Percentiles rank a stretch among this genome's conserved stretches.
phyloP scores from a whole-genome alignment of 805 yeast species.

The Lipomyces orientalis region DNA sequence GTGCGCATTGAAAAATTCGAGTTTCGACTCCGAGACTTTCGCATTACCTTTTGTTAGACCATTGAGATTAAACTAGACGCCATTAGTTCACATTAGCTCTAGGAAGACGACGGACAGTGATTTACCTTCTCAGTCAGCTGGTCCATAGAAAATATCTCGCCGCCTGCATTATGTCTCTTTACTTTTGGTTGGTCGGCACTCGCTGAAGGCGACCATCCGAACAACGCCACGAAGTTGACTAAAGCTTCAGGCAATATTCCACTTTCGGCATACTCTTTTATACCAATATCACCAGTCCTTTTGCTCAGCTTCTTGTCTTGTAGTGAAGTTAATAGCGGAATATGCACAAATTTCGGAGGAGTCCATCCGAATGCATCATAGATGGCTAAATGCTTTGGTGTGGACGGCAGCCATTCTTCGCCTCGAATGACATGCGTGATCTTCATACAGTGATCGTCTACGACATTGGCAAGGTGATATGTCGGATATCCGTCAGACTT shows the following conservation, averaged over 20 bases:
- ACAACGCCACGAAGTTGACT: slow-evolving; percentile 81
- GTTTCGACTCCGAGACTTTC: slow-evolving; percentile 80
- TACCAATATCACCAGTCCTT: slow-evolving; percentile 80
- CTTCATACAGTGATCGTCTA: slow-evolving; percentile 92
- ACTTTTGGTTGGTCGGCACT: slow-evolving; percentile 1
- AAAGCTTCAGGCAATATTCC: slow-evolving; percentile 88
- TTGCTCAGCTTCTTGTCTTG: slow-evolving; percentile 73
- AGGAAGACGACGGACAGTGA: neutral
- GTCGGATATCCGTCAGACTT: slow-evolving; percentile 97
- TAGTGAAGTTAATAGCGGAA: slow-evolving; percentile 74
- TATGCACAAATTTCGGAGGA: slow-evolving; percentile 83
- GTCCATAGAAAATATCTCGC: slow-evolving; percentile 32
- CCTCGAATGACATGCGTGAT: slow-evolving; percentile 96
- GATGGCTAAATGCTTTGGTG: slow-evolving; percentile 90
- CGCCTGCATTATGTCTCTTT: slow-evolving; percentile 12
- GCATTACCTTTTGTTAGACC: slow-evolving; percentile 92
- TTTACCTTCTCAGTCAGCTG: slow-evolving; percentile 24
- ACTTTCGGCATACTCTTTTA: slow-evolving; percentile 51
- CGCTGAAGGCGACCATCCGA: slow-evolving; percentile 86
- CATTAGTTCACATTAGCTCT: slow-evolving; percentile 53
- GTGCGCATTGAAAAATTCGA: slow-evolving; percentile 75
- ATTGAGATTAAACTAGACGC: slow-evolving; percentile 62
- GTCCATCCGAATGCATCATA: slow-evolving; percentile 86
- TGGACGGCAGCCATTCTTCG: slow-evolving; percentile 96
- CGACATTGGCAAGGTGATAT: slow-evolving; percentile 93